phyloP scores from a whole-genome alignment of 495 filamentous ascomycete genomes.

The Aspergillus biplanus region DNA sequence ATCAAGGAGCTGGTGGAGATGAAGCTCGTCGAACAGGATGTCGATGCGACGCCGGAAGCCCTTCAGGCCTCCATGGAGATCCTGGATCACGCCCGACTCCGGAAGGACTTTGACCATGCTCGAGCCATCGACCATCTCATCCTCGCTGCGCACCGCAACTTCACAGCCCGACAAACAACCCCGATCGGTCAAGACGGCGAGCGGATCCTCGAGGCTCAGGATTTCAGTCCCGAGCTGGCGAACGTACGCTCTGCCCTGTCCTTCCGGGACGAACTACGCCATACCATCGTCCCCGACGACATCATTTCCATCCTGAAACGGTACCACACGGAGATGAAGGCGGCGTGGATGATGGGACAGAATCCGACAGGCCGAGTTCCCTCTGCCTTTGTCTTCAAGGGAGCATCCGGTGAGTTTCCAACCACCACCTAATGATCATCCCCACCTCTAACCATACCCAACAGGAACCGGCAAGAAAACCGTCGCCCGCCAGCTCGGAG shows the following conservation, averaged over 20 bases:
- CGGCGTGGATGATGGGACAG: constrained; percentile 18
- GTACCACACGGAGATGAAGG: constrained; percentile 26
- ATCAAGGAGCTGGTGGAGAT: constrained; percentile 24
- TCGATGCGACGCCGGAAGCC: constrained; percentile 25
- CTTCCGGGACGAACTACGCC: constrained; percentile 21
- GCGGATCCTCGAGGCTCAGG: constrained; percentile 23
- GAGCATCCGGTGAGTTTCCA: constrained; percentile 20
- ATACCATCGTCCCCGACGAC: constrained; percentile 25
- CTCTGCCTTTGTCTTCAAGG: constrained; percentile 25
- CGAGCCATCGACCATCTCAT: constrained; percentile 25
- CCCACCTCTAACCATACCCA: neutral
- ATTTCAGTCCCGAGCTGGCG: constrained; percentile 21
- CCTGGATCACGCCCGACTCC: constrained; percentile 24
- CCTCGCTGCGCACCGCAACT: constrained; percentile 21
- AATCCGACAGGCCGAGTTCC: constrained; percentile 19
- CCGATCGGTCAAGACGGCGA: constrained; percentile 1
- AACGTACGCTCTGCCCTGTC: constrained; percentile 10
- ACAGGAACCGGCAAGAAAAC: constrained; percentile 53
- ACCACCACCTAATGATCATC: neutral
- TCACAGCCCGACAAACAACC: constrained; percentile 16
- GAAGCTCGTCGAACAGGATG: constrained; percentile 22
- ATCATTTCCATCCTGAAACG: constrained; percentile 22
- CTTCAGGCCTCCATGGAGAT: constrained; percentile 25
- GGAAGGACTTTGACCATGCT: constrained; percentile 27
- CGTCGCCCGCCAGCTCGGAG: constrained; percentile 40